Conservation (phyloP, 2,329 filamentous ascomycete genomes). For the Verticillium klebahnii region DNA sequence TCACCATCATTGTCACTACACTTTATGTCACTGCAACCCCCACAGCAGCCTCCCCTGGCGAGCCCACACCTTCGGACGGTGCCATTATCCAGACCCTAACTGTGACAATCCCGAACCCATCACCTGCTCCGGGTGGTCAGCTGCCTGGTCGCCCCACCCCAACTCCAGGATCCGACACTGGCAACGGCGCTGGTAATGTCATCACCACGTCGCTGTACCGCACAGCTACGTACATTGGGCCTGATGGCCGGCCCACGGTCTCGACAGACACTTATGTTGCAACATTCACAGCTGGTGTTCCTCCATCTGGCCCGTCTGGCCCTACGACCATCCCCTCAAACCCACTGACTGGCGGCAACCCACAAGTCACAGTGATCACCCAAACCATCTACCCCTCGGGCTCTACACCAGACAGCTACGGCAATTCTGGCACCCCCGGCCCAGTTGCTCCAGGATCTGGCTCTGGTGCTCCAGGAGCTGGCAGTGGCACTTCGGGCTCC, state of each 20-base stretch:
- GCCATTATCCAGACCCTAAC: not conserved
- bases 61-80: not conserved
- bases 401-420: not conserved
- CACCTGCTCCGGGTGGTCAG: not conserved
- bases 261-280: conserved; percentile 24
- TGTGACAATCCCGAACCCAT: not conserved
- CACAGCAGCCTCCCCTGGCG: not conserved
- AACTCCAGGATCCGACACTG: not conserved
- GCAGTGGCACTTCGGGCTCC: not conserved
- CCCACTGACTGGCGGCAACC: not conserved
- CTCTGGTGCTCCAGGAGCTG: not conserved
- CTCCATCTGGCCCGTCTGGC: not conserved
- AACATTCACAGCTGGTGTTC: conserved; percentile 10
- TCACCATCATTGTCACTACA: not conserved
- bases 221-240: conserved; percentile 22
- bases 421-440: not conserved
- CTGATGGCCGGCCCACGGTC: conserved; percentile 20
- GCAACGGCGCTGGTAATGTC: conserved; percentile 1
- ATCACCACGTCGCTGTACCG: conserved; percentile 17
- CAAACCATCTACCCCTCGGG: not conserved
- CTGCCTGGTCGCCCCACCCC: not conserved
- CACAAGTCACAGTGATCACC: conserved; percentile 3
- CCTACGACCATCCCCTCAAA: not conserved
- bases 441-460: too few species aligned
- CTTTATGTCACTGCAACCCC: not conserved